Evolutionary conservation across 2,329 filamentous ascomycete species (phyloP).

Genomic region (Cladosporium sp.): DNA sequence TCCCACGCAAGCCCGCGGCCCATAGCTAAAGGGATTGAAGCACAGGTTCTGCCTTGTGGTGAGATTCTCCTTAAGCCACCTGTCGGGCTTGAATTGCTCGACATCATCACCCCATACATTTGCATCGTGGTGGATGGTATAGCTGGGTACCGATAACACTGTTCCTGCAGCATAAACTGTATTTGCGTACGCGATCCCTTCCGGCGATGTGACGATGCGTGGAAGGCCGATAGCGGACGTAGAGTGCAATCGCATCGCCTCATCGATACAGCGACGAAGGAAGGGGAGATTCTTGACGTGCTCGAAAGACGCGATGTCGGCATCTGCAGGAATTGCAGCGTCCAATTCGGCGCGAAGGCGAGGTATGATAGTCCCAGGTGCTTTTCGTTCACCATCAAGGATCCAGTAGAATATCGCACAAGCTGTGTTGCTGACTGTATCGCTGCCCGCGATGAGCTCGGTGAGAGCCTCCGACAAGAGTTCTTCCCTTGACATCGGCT

Average conservation of each 20-base stretch:
- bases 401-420: constrained; percentile 31
- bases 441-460: constrained; percentile 39
- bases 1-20: constrained; percentile 44
- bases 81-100: constrained; percentile 41
- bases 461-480: constrained; percentile 38
- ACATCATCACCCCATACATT: constrained; percentile 44
- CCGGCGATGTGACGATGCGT: constrained; percentile 29
- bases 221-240: constrained; percentile 31
- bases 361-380: constrained; percentile 29
- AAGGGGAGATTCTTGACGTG: constrained; percentile 34
- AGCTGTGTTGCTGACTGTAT: constrained; percentile 38
- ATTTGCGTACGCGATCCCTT: constrained; percentile 30
- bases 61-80: constrained; percentile 40
- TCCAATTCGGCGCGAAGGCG: constrained; percentile 35
- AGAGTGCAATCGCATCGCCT: constrained; percentile 36
- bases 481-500: constrained; percentile 33
- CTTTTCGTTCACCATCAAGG: constrained; percentile 27
- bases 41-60: constrained; percentile 39
- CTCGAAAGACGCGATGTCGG: constrained; percentile 23
- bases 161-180: constrained; percentile 32
- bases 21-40: constrained; percentile 46
- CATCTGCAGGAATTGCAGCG: constrained; percentile 25
- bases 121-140: constrained; percentile 42
- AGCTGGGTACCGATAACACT: constrained; percentile 43
- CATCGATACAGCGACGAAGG: constrained; percentile 35